phyloP scores from a whole-genome alignment of 345 rosid genomes.

The Lenwebbia sp. region DNA sequence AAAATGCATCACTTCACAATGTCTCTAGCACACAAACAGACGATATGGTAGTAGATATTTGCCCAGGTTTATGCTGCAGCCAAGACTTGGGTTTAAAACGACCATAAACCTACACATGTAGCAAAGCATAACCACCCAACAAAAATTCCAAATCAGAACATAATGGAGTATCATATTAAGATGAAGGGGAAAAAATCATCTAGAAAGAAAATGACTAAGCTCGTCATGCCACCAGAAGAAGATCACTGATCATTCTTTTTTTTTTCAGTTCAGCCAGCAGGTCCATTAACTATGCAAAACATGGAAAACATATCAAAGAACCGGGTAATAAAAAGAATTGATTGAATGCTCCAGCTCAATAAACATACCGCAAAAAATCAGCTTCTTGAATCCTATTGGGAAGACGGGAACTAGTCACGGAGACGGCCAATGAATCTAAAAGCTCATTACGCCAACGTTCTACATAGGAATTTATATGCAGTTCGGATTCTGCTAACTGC shows the following conservation, averaged over 20 bases:
- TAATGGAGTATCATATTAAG: background rate
- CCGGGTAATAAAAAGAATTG: background rate
- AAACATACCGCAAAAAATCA: conserved; percentile 59
- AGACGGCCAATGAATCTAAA: conserved; percentile 66
- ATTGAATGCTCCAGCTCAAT: background rate
- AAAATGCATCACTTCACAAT: background rate
- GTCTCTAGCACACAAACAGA: background rate
- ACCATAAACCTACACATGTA: background rate
- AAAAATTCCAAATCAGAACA: background rate
- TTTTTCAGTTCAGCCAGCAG: background rate
- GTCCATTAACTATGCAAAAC: background rate
- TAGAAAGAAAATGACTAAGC: background rate
- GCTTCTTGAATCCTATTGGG: conserved; percentile 31
- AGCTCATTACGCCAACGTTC: conserved; percentile 68
- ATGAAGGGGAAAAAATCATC: background rate
- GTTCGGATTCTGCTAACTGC: conserved; percentile 22
- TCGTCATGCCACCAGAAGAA: background rate
- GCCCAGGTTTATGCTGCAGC: background rate
- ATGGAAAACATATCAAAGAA: background rate
- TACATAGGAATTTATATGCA: conserved; percentile 31
- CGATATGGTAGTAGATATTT: background rate
- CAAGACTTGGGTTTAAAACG: background rate
- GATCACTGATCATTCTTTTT: background rate
- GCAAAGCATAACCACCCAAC: background rate
- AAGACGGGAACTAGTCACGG: conserved; percentile 32